Evolutionary conservation across 1,139 yeast species (phyloP), one percentile per base, ranked within the genome.

Genomic region (Pichia sp.): DNA sequence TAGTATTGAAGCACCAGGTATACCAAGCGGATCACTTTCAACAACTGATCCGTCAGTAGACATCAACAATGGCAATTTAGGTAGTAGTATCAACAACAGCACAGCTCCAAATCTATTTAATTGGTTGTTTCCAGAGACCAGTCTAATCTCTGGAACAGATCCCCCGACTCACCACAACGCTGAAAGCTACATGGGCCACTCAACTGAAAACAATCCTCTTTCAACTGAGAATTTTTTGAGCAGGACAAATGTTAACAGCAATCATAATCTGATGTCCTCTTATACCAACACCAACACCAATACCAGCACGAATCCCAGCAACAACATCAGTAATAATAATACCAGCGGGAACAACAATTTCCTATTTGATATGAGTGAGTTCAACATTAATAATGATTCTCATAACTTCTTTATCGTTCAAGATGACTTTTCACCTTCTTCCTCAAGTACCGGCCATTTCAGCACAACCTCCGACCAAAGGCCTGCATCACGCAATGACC

Each of bases 401-500:
- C 66, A 64, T 51, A 60, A 61, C 49, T 66, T 67, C 47, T 65
- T 65, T 40, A 60, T 64, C 8, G 61, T 65, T n/a, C 68, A 66
- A 48, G 68, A 65, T 19, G 61, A 61, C 47, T 58, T 64, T n/a
- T 61, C 66, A 1, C 66, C 67, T 16, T 40, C 54, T 5, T 58
- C 64, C 3, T 49, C 55, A n/a, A 45, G 52, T 11, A 54, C 51
- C 5, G 43, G 58, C 4, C 54, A 57, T 26, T 43, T 52, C n/a
- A 45, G 50, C 50, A 46, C 55, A 16, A 44, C 51, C 8, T 32
- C 23, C 8, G 45, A 43, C 8, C 26, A 43, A 10, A 44, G n/a
- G n/a, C 43, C 53, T 26, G 16, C 42, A 53, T 23, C 45, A 43
- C 26, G 36, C 36, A 29, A 42, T 13, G 26, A 11, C 29, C 10